Percentiles rank a stretch among this genome's conserved stretches.
Evolutionary conservation across 2,329 filamentous ascomycete genomes (phyloP).

Genomic region (Bisporella sp.): DNA sequence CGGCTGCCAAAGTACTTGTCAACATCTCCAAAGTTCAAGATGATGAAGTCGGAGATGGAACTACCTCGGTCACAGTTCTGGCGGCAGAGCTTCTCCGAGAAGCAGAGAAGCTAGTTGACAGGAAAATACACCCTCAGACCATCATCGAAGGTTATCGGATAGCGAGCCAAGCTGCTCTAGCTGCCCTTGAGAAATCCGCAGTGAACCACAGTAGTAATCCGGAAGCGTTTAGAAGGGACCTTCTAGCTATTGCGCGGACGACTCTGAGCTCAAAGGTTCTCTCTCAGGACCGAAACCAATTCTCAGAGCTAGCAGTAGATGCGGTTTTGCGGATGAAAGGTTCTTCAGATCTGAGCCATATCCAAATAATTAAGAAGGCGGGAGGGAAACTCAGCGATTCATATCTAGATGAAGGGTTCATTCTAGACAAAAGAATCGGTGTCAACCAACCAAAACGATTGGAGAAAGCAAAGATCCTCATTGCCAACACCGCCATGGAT

Average conservation of each 20-base stretch:
- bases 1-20: conserved; percentile 94
- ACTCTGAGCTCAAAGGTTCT: conserved; percentile 97
- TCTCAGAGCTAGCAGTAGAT: conserved; percentile 82
- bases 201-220: conserved; percentile 84
- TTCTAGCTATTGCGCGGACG: conserved; percentile 85
- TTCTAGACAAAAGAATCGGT: conserved; percentile 97
- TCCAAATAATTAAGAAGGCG: conserved; percentile 99
- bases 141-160: conserved; percentile 99
- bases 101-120: conserved; percentile 93
- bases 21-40: conserved; percentile 99
- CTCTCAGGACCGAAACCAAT: conserved; percentile 87
- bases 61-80: conserved; percentile 93
- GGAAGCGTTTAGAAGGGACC: conserved; percentile 80
- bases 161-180: conserved; percentile 82
- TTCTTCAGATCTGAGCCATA: conserved; percentile 90
- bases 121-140: conserved; percentile 98
- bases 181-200: conserved; percentile 75
- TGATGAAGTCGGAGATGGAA: conserved; percentile 96
- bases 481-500: conserved; percentile 98
- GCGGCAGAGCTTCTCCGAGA: conserved; percentile 92
- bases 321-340: conserved; percentile 85
- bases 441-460: conserved; percentile 97
- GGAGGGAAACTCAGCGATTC: conserved; percentile 96
- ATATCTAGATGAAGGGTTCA: conserved; percentile 96
- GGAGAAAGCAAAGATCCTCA: conserved; percentile 96